Percentiles rank a stretch among this genome's conserved stretches.
phyloP scores from a whole-genome alignment of 768 basidiomycete species.

The Auriculariales sp. region DNA sequence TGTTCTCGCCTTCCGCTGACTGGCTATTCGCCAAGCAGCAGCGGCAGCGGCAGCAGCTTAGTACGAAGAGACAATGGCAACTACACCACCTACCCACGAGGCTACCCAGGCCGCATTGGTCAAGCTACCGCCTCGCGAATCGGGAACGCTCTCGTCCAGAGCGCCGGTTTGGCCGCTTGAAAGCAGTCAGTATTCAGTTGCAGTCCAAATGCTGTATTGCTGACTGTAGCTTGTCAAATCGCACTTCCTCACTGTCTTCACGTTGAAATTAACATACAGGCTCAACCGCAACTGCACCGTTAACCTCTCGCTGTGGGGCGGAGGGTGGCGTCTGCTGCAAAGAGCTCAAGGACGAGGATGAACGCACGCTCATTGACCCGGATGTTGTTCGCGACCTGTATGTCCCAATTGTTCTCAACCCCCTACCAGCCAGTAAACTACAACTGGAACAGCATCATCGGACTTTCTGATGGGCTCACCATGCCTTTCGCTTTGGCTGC shows the following conservation, averaged over 20 bases:
- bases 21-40: no score
- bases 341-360: constrained; percentile 66
- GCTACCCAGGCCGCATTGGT: no score
- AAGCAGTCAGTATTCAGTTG: no score
- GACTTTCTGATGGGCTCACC: constrained; percentile 81
- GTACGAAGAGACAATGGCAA: no score
- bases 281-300: constrained; percentile 5
- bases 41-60: no score
- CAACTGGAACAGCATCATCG: constrained; percentile 50
- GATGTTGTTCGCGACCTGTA: constrained; percentile 81
- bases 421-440: background rate
- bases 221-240: no score
- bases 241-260: no score
- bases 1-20: no score
- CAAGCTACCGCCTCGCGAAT: background rate
- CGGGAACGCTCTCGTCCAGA: background rate
- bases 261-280: no score
- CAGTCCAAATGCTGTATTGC: no score
- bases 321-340: constrained; percentile 67
- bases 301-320: constrained; percentile 3
- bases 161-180: background rate
- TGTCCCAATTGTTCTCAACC: constrained; percentile 14
- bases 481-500: constrained; percentile 88
- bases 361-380: constrained; percentile 71
- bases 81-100: no score